Percentiles rank a stretch among this genome's conserved stretches.
Evolutionary conservation across 345 rosid species (phyloP).

Genomic region (Excoecaria cochinchinensis): DNA sequence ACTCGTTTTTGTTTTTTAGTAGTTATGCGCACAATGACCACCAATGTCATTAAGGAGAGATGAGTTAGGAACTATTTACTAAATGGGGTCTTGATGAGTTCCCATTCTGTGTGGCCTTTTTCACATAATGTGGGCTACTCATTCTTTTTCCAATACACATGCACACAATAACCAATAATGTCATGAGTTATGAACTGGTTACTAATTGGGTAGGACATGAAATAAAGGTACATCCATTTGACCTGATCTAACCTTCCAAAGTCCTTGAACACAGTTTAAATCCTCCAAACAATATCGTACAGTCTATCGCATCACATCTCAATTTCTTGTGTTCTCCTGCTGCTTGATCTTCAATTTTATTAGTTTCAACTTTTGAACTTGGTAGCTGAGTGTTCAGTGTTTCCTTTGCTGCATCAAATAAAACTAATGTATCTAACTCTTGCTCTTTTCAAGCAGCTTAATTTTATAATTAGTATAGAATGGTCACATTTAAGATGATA

Average conservation of each 20-base stretch:
- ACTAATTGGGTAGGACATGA: too few species aligned
- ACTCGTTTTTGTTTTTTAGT: too few species aligned
- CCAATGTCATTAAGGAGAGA: too few species aligned
- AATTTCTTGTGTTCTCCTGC: not conserved
- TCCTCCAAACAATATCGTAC: not conserved
- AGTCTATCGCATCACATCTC: not conserved
- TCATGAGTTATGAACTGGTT: too few species aligned
- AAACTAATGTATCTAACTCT: not conserved
- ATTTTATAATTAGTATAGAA: not conserved
- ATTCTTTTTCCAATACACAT: too few species aligned
- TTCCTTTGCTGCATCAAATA: not conserved
- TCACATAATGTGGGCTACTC: too few species aligned
- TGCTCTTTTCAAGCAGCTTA: not conserved
- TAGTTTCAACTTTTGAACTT: not conserved
- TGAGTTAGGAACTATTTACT: too few species aligned
- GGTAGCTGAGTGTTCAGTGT: not conserved
- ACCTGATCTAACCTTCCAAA: not conserved
- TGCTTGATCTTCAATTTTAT: not conserved
- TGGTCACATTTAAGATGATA: not conserved
- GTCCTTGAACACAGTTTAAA: not conserved
- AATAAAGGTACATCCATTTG: not conserved
- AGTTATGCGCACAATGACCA: too few species aligned
- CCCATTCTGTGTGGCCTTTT: too few species aligned
- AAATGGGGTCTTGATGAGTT: too few species aligned
- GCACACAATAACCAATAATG: too few species aligned